phyloP scores from a whole-genome alignment of 1,139 yeast species.

The Geotrichum bryndzae region DNA sequence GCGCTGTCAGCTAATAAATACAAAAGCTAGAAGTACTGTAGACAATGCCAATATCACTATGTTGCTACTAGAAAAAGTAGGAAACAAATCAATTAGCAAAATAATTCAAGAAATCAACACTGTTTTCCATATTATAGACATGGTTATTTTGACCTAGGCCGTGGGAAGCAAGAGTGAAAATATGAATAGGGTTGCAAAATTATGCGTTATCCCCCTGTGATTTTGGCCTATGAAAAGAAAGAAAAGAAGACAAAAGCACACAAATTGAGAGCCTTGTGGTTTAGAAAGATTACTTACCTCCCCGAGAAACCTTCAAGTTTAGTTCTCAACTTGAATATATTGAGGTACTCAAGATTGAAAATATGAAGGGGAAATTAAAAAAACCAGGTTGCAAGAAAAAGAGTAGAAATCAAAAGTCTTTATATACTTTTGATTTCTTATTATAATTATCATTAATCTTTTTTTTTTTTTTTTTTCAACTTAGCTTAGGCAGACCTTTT shows the following conservation, averaged over 20 bases:
- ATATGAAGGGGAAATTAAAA: neutral
- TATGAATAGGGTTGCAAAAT: neutral
- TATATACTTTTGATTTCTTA: neutral
- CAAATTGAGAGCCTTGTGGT: neutral
- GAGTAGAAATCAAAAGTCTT: neutral
- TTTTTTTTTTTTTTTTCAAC: neutral
- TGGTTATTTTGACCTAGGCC: neutral
- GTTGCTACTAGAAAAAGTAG: neutral
- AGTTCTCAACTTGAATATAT: neutral
- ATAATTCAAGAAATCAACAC: no score
- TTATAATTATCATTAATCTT: no score
- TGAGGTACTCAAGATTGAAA: neutral
- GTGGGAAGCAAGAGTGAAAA: neutral
- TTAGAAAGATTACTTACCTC: neutral
- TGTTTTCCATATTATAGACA: neutral
- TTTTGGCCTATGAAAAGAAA: neutral
- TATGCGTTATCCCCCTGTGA: neutral
- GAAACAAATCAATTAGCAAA: no score
- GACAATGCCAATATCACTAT: neutral
- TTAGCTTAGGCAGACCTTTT: neutral
- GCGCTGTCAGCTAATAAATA: neutral
- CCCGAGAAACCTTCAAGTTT: neutral
- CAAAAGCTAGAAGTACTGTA: neutral
- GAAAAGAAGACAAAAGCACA: neutral
- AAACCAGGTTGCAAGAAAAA: neutral